Evolutionary conservation across 176 grass and related monocot genomes (phyloP).

Genomic region (Ensete ventricosum): DNA sequence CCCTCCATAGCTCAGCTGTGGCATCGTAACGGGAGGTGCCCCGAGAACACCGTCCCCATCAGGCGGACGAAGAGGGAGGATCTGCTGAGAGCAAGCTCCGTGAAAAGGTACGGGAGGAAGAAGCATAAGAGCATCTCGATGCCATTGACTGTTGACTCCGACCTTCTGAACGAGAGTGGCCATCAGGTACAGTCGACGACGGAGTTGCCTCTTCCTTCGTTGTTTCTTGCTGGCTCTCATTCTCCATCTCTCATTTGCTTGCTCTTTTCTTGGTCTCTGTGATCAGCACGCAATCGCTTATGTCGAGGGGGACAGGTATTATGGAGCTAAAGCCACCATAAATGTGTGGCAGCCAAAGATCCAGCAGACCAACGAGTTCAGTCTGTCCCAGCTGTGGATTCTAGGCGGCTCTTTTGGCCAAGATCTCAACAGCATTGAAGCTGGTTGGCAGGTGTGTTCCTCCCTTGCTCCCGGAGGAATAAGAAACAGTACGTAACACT

Average conservation of each 20-base stretch:
- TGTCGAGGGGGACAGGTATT: constrained; percentile 74
- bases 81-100: constrained; percentile 50
- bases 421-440: constrained; percentile 92
- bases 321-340: constrained; percentile 79
- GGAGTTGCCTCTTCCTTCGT: not conserved
- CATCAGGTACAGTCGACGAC: constrained; percentile 43
- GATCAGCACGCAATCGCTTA: constrained; percentile 80
- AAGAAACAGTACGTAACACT: not conserved
- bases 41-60: constrained; percentile 47
- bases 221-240: not conserved
- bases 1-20: constrained; percentile 40
- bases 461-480: constrained; percentile 6
- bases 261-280: not conserved
- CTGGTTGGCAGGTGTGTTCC: constrained; percentile 76
- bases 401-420: constrained; percentile 69
- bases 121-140: constrained; percentile 35
- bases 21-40: constrained; percentile 55
- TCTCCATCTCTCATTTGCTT: not conserved
- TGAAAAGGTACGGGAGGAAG: constrained; percentile 62
- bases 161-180: constrained; percentile 54
- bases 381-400: constrained; percentile 87
- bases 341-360: constrained; percentile 89
- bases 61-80: constrained; percentile 59
- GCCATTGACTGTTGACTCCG: constrained; percentile 43
- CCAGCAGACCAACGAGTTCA: constrained; percentile 70